A percentile compares a stretch with the other conserved stretches of the same genome.
These are phyloP conservation scores for Neophaeococcomyces aloes DNA, from an alignment of 2,329 filamentous ascomycete species.

Conservation along the genomic window DNA sequence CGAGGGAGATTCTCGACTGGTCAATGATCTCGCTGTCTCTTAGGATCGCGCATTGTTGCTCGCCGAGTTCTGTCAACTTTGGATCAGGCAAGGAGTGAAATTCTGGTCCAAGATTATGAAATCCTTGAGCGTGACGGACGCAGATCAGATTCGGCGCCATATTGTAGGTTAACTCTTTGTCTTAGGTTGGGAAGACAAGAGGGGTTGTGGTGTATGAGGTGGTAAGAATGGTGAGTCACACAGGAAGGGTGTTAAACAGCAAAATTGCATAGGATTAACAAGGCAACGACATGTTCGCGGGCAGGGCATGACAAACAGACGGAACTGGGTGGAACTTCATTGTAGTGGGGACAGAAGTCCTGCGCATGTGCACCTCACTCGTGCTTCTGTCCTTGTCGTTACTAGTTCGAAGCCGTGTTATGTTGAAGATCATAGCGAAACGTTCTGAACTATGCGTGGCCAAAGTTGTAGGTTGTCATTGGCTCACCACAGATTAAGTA, in stretches of 20 bases:
- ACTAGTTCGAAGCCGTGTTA: neutral
- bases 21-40: conserved; percentile 44
- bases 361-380: neutral
- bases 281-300: neutral
- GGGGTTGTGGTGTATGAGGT: too few species aligned
- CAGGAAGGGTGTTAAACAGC: too few species aligned
- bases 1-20: conserved; percentile 43
- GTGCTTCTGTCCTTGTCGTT: neutral
- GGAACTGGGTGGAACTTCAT: neutral
- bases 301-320: neutral
- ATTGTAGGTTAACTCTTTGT: neutral
- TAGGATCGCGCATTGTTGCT: conserved; percentile 60
- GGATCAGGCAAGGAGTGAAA: conserved; percentile 71
- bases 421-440: neutral
- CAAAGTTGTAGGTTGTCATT: neutral
- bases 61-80: conserved; percentile 62
- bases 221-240: too few species aligned
- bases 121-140: conserved; percentile 45
- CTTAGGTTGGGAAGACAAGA: too few species aligned
- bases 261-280: too few species aligned
- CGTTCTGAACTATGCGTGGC: neutral
- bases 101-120: conserved; percentile 63
- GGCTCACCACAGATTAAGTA: too few species aligned
- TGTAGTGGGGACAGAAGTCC: neutral
- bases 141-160: conserved; percentile 19